Percentiles rank a stretch among this genome's conserved stretches.
phyloP scores from a whole-genome alignment of 140 eudicot species.

The Erigeron philadelphicus region DNA sequence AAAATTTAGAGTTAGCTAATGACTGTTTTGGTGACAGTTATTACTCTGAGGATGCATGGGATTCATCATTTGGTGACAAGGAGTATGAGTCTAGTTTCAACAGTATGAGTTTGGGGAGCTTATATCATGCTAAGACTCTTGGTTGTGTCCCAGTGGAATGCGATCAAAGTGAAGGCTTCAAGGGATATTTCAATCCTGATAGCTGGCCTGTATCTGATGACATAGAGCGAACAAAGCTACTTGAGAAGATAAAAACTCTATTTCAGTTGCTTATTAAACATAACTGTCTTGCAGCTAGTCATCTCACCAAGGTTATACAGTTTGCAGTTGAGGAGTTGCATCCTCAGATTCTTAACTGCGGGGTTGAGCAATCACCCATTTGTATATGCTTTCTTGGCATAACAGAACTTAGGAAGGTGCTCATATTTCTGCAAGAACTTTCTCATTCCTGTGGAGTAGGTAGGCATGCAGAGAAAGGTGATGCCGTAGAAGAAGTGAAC shows the following conservation, averaged over 20 bases:
- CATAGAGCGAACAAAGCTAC: constrained; percentile 74
- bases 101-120: constrained; percentile 31
- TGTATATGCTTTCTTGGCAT: constrained; percentile 93
- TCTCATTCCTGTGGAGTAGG: constrained; percentile 74
- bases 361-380: constrained; percentile 63
- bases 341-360: constrained; percentile 63
- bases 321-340: constrained; percentile 82
- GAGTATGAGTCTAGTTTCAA: constrained; percentile 36
- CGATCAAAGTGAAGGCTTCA: constrained; percentile 41
- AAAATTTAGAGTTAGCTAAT: constrained; percentile 31
- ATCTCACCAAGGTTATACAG: constrained; percentile 76
- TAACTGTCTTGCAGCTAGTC: constrained; percentile 73
- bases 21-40: constrained; percentile 44
- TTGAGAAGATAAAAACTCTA: constrained; percentile 58
- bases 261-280: constrained; percentile 59
- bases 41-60: constrained; percentile 58
- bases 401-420: constrained; percentile 66
- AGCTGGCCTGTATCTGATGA: constrained; percentile 84
- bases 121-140: constrained; percentile 35
- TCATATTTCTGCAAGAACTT: constrained; percentile 63
- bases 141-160: constrained; percentile 49
- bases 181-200: constrained; percentile 43
- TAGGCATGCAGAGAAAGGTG: constrained; percentile 61
- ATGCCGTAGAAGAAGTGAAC: constrained; percentile 39
- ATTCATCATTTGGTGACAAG: constrained; percentile 39